Conservation (phyloP, 2,329 filamentous ascomycete genomes). For the Colletotrichum liaoningense region DNA sequence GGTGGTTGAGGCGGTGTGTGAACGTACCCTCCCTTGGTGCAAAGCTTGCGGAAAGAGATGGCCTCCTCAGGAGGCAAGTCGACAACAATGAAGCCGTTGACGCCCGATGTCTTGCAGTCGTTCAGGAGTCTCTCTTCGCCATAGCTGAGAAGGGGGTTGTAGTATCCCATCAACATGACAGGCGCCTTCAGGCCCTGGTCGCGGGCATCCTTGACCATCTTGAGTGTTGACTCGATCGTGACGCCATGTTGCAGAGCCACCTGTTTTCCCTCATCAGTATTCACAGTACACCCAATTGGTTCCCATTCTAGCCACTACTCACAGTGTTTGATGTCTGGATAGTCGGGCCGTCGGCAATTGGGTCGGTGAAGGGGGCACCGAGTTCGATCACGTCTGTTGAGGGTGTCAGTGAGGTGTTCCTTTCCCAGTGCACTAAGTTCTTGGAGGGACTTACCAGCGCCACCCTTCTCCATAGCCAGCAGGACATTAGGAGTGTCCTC, state of each 20-base stretch:
- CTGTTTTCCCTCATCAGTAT: constrained; percentile 41
- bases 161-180: constrained; percentile 97
- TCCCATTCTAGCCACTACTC: constrained; percentile 47
- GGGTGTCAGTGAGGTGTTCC: neutral
- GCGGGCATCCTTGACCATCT: constrained; percentile 86
- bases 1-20: too few relatives aligned
- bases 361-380: constrained; percentile 96
- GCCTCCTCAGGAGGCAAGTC: constrained; percentile 97
- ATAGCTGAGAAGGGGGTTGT: constrained; percentile 94
- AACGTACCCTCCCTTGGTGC: constrained; percentile 77
- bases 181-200: constrained; percentile 82
- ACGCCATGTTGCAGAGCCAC: constrained; percentile 89
- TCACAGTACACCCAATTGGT: neutral
- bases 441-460: constrained; percentile 74
- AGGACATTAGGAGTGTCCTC: constrained; percentile 86
- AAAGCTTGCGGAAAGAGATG: constrained; percentile 88
- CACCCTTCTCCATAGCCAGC: constrained; percentile 90
- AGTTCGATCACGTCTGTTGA: constrained; percentile 89
- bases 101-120: constrained; percentile 84
- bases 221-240: constrained; percentile 80
- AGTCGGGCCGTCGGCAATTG: constrained; percentile 96
- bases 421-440: too few relatives aligned
- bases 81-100: constrained; percentile 97
- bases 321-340: constrained; percentile 95
- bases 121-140: constrained; percentile 90